Evolutionary conservation across 2,329 filamentous ascomycete species (phyloP).

Genomic region (Myriosclerotinia duriaeana): DNA sequence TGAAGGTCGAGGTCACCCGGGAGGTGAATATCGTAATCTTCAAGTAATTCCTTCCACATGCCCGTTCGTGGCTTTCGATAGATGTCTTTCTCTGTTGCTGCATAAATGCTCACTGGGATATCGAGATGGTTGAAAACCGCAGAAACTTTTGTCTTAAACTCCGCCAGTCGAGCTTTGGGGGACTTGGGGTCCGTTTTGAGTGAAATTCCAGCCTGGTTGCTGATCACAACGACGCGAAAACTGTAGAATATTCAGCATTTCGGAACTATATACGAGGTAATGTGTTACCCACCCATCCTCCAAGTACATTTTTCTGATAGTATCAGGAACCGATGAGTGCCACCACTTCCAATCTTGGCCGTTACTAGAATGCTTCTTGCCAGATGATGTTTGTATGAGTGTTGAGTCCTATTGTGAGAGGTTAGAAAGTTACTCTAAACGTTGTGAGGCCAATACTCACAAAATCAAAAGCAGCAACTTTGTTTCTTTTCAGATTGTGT

Average conservation of each 20-base stretch:
- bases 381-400: conserved; percentile 75
- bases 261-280: conserved; percentile 13
- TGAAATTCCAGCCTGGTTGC: conserved; percentile 83
- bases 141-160: conserved; percentile 80
- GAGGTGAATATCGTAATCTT: conserved; percentile 48
- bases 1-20: conserved; percentile 62
- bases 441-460: conserved; percentile 41
- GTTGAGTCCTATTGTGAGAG: conserved; percentile 70
- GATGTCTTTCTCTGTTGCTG: conserved; percentile 76
- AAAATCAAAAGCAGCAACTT: conserved; percentile 71
- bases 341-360: conserved; percentile 94
- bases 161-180: conserved; percentile 63
- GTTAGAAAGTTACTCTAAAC: not conserved
- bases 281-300: conserved; percentile 60
- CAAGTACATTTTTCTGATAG: conserved; percentile 63
- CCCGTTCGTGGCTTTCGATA: conserved; percentile 85
- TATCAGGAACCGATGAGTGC: conserved; percentile 67
- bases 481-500: conserved; percentile 46
- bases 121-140: conserved; percentile 70
- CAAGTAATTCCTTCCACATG: conserved; percentile 76
- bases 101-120: conserved; percentile 78
- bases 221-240: conserved; percentile 75
- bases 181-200: conserved; percentile 72
- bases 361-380: conserved; percentile 71
- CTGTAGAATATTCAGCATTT: conserved; percentile 44